Evolutionary conservation across 148 eudicot species (phyloP).

Genomic region (Talinum fruticosum): DNA sequence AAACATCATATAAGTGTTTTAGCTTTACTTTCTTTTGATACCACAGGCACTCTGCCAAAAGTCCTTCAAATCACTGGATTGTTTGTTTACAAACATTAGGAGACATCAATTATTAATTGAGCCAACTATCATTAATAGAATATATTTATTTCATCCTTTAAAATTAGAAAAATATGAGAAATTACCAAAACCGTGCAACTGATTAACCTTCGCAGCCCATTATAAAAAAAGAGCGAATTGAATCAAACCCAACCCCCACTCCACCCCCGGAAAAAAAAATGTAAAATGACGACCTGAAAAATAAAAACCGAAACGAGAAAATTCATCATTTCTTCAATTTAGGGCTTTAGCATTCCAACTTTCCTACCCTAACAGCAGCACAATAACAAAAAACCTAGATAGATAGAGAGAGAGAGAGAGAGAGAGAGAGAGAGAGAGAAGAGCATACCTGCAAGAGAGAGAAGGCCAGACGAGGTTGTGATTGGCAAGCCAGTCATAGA

Average conservation of each 20-base stretch:
- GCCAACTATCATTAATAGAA: not conserved
- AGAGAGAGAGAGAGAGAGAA: too few species aligned
- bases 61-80: not conserved
- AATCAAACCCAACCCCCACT: too few species aligned
- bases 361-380: constrained; percentile 16
- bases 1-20: too few species aligned
- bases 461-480: constrained; percentile 97
- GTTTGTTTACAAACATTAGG: not conserved
- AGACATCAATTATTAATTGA: not conserved
- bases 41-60: not conserved
- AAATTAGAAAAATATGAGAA: not conserved
- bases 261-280: not conserved
- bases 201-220: not conserved
- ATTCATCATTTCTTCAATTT: not conserved
- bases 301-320: not conserved
- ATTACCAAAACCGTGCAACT: not conserved
- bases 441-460: constrained; percentile 76
- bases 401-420: too few species aligned
- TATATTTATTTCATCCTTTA: not conserved
- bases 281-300: not conserved
- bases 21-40: not conserved
- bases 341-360: not conserved
- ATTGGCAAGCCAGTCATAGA: constrained; percentile 91
- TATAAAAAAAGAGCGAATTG: not conserved
- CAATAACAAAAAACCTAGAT: constrained; percentile 44